These are phyloP conservation scores for Grosmannia huntii DNA, from an alignment of 2,329 filamentous ascomycete species.

Conservation along the genomic window DNA sequence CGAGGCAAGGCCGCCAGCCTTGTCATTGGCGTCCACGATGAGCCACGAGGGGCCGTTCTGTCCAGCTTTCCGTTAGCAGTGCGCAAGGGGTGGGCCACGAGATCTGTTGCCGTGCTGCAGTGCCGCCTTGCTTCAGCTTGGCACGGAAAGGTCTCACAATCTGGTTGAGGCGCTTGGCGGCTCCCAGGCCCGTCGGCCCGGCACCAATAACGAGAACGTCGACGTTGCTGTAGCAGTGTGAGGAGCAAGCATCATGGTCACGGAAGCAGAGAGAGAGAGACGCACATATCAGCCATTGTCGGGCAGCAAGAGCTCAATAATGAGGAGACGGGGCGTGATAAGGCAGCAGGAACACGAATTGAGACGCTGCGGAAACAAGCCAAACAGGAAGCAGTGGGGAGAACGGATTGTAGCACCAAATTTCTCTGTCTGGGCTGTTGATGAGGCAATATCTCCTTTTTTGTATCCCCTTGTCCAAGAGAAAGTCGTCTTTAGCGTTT, in stretches of 20 bases:
- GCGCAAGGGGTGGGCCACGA: neutral
- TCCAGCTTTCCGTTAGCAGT: conserved; percentile 10
- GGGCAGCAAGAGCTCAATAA: neutral
- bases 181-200: conserved; percentile 92
- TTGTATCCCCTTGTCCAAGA: neutral
- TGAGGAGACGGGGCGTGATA: neutral
- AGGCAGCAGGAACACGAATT: neutral
- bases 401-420: too few species aligned
- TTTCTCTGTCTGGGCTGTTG: neutral
- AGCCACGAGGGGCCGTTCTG: conserved; percentile 90
- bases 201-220: conserved; percentile 97
- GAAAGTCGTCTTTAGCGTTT: neutral
- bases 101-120: conserved; percentile 11
- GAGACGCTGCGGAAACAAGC: neutral
- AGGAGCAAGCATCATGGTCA: neutral
- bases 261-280: neutral
- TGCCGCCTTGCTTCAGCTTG: neutral
- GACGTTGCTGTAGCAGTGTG: conserved; percentile 51
- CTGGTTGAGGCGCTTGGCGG: conserved; percentile 94
- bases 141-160: conserved; percentile 49
- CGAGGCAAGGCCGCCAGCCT: conserved; percentile 86
- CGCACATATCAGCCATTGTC: conserved; percentile 4
- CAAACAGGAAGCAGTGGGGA: neutral
- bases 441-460: neutral
- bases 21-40: conserved; percentile 86